A percentile compares a stretch with the other conserved stretches of the same genome.
Conservation (phyloP, 495 filamentous ascomycete species). For the Chaetomidium leptoderma region DNA sequence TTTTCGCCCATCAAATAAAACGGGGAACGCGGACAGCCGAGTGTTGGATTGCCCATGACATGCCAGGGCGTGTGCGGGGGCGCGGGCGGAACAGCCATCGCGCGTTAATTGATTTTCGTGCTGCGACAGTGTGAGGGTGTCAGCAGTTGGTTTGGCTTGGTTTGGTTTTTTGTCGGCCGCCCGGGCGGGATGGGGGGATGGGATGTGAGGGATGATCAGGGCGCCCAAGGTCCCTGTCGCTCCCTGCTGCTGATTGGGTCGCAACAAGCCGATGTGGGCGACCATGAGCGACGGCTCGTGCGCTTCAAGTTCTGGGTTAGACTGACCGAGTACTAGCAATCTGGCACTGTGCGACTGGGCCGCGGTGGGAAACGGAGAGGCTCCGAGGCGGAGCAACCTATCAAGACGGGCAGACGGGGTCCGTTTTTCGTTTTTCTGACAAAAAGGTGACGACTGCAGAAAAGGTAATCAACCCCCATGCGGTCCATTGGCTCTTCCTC, state of each 20-base stretch:
- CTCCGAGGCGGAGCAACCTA: background rate
- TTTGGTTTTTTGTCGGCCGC: background rate
- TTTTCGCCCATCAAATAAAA: background rate
- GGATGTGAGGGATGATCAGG: background rate
- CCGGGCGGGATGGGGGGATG: background rate
- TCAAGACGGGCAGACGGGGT: no score
- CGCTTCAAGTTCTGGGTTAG: background rate
- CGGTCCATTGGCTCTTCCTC: no score
- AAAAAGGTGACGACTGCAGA: no score
- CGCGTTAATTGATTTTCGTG: background rate
- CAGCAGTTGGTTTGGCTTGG: conserved; percentile 1
- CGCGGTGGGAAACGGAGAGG: no score
- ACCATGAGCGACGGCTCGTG: background rate
- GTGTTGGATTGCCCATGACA: background rate
- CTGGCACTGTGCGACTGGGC: background rate
- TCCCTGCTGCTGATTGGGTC: background rate
- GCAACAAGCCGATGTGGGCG: background rate
- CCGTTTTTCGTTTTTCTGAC: no score
- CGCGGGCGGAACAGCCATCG: background rate
- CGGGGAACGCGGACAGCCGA: background rate
- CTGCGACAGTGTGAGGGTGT: background rate
- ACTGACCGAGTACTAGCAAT: background rate
- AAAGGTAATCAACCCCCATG: no score
- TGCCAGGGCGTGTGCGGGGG: background rate
- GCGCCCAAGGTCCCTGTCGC: background rate